Base-by-base conservation (phyloP, 208 protist species). In the Trypanosoma vivax region DNA sequence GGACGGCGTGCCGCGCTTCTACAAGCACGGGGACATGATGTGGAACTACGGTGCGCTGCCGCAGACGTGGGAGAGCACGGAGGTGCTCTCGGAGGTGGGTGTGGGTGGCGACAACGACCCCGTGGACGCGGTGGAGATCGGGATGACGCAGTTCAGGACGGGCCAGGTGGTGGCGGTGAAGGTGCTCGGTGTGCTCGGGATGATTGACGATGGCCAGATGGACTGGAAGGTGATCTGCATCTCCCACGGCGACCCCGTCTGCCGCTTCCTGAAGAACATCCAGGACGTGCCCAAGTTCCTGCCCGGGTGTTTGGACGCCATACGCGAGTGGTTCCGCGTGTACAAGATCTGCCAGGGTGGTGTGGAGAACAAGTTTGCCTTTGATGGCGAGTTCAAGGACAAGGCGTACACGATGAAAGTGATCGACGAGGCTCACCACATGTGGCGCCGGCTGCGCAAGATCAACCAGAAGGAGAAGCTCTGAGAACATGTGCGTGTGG, bases 21-120 rank as follows among this genome's bases (percentile, higher is more conserved):
- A 97, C 88, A 96, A 97, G 60, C 80, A 97, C 65, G 95, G 95
- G 16, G 86, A 96, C 60, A 97, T 97, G 84, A 84, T 96, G 82
- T 97, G 85, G 75, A 98, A 98, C 76, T 98, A 98, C 61, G 96
- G 96, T 21, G 88, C 89, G 27, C 82, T 98, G 48, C 96, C 96
- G 38, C 96, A 98, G 72, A 97, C 94, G 50, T 97, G 93, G 92
- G 95, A 97, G 63, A 92, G 91, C 72, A 96, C 90, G 1, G 81
- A 94, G 37, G 73, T 90, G 7, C 66, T 79, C 27, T 92, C 91
- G 43, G 83, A 92, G 53, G 77, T 75, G 14, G 83, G 81, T 38
- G 73, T 83, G 14, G 65, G 63, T 27, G 93, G 93, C 29, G 93
- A 97, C 60, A 92, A 94, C 45, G 93, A 97, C 50, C 93, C 93